Evolutionary conservation across 140 eudicot genomes (phyloP).

Genomic region (Artemisia princeps): DNA sequence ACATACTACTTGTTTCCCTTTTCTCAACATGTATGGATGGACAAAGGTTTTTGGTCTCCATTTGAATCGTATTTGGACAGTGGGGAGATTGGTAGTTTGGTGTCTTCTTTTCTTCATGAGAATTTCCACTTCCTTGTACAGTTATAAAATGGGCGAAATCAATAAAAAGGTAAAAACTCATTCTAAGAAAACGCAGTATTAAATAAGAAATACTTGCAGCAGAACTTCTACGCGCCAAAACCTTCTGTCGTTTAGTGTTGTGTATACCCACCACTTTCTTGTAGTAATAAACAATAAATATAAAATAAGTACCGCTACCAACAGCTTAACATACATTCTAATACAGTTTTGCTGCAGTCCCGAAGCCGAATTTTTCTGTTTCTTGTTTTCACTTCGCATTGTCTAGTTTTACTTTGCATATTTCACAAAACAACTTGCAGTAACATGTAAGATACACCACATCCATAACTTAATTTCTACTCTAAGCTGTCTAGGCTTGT

Average conservation of each 20-base stretch:
- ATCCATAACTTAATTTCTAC: slow-evolving; percentile 8
- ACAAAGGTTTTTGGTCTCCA: slow-evolving; percentile 26
- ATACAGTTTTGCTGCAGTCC: not conserved
- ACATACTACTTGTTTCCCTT: slow-evolving; percentile 64
- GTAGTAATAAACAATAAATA: not conserved
- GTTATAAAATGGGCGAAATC: slow-evolving; percentile 11
- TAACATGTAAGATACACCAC: slow-evolving; percentile 18
- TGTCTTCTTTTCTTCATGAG: slow-evolving; percentile 24
- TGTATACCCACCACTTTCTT: not conserved
- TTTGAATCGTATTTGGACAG: slow-evolving; percentile 30
- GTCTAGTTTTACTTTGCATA: slow-evolving; percentile 6
- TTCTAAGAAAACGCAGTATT: slow-evolving; percentile 9
- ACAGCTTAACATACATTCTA: not conserved
- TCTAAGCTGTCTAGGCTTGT: not conserved
- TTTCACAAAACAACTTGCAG: slow-evolving; percentile 8
- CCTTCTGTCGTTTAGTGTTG: not conserved
- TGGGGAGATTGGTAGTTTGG: slow-evolving; percentile 31
- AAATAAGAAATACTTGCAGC: slow-evolving; percentile 14
- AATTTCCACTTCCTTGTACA: slow-evolving; percentile 35
- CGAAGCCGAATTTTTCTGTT: too few species aligned
- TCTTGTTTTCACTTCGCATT: not conserved
- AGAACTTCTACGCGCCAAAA: slow-evolving; percentile 5
- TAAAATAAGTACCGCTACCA: not conserved
- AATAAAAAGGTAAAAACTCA: not conserved
- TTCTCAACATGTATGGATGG: slow-evolving; percentile 30